Conservation (phyloP, 2,329 filamentous ascomycete genomes). For the Aspergillus pseudoviridinutans region DNA sequence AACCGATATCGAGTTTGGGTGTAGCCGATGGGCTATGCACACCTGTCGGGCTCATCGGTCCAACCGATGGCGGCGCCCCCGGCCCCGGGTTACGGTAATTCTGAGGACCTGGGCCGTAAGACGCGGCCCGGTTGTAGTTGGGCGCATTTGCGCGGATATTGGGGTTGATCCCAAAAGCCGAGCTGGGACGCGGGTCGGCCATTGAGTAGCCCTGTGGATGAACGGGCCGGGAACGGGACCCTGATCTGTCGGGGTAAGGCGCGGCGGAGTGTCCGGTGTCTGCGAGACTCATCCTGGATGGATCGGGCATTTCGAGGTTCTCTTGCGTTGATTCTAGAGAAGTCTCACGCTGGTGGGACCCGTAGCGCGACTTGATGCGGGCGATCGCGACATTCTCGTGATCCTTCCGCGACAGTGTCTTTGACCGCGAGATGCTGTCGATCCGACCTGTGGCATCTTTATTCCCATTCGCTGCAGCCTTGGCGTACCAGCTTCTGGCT, state of each 20-base stretch:
- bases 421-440: conserved; percentile 76
- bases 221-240: conserved; percentile 31
- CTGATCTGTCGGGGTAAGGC: conserved; percentile 41
- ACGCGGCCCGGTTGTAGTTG: conserved; percentile 30
- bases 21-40: conserved; percentile 25
- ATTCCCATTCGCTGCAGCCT: conserved; percentile 86
- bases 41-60: conserved; percentile 27
- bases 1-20: conserved; percentile 45
- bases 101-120: conserved; percentile 31
- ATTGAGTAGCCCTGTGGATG: conserved; percentile 30
- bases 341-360: conserved; percentile 51
- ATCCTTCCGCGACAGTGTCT: conserved; percentile 81
- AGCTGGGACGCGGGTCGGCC: conserved; percentile 41
- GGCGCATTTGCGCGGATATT: conserved; percentile 43
- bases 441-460: conserved; percentile 79
- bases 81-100: conserved; percentile 32
- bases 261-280: conserved; percentile 34
- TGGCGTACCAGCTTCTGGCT: conserved; percentile 83
- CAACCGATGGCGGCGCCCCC: conserved; percentile 27
- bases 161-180: conserved; percentile 47
- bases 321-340: conserved; percentile 42
- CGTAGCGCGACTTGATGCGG: conserved; percentile 78
- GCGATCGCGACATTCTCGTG: conserved; percentile 89
- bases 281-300: conserved; percentile 40
- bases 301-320: conserved; percentile 47